Conservation (phyloP, 2,329 filamentous ascomycete species). For the Aquanectria penicillioides region DNA sequence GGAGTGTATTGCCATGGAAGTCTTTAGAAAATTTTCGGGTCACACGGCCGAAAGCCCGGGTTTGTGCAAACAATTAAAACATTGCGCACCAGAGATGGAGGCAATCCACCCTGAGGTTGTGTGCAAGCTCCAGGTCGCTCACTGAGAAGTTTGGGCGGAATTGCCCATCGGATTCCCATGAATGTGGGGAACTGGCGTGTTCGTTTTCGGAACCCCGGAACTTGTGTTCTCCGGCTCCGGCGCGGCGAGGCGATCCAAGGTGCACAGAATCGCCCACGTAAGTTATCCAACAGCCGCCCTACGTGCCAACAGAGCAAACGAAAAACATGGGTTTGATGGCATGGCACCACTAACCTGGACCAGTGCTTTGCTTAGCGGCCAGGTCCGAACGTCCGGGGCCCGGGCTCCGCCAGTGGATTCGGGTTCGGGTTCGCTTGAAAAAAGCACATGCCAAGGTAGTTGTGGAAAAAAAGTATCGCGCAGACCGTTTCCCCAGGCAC, state of each 20-base stretch:
- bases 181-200: slow-evolving; percentile 28
- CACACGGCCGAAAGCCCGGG: background rate
- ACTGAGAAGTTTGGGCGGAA: background rate
- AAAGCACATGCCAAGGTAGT: background rate
- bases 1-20: no score
- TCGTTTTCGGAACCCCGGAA: slow-evolving; percentile 39
- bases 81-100: no score
- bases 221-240: background rate
- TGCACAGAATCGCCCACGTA: no score
- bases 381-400: slow-evolving; percentile 10
- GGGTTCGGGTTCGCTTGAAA: background rate
- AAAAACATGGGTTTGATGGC: background rate
- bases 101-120: no score
- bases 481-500: no score
- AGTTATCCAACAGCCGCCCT: no score
- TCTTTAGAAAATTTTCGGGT: background rate
- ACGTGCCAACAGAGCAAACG: background rate
- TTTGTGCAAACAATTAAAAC: no score
- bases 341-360: slow-evolving; percentile 10
- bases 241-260: background rate
- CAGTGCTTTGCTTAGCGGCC: background rate
- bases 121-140: no score
- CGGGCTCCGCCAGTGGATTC: no score
- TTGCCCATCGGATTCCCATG: background rate
- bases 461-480: background rate